Conservation (phyloP, 768 basidiomycete species). For the Phanerodontia chrysosporium region DNA sequence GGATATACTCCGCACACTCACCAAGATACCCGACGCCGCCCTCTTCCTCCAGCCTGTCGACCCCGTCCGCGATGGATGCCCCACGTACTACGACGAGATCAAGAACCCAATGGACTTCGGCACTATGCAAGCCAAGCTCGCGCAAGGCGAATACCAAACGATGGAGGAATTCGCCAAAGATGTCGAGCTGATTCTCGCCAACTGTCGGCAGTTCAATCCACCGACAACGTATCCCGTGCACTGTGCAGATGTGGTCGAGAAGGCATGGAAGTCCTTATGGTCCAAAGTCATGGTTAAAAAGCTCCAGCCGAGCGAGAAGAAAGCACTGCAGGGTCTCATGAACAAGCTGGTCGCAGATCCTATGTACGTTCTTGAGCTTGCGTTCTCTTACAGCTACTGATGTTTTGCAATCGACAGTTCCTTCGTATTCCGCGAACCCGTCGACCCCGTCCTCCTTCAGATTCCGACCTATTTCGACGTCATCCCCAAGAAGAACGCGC, state of each 20-base stretch:
- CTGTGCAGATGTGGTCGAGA: constrained; percentile 73
- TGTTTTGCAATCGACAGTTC: constrained; percentile 37
- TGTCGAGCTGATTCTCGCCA: constrained; percentile 76
- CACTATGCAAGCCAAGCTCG: constrained; percentile 70
- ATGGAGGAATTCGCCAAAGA: constrained; percentile 84
- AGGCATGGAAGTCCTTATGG: constrained; percentile 83
- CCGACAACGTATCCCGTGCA: constrained; percentile 68
- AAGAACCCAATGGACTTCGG: constrained; percentile 90
- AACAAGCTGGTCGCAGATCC: constrained; percentile 65
- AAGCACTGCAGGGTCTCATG: constrained; percentile 67
- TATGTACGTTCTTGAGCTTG: constrained; percentile 39
- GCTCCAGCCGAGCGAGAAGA: constrained; percentile 76
- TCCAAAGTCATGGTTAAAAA: constrained; percentile 66
- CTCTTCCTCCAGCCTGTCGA: constrained; percentile 86
- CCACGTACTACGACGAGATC: constrained; percentile 95
- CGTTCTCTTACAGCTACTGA: neutral
- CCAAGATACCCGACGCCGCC: constrained; percentile 58
- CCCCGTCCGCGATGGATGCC: constrained; percentile 77
- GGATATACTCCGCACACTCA: constrained; percentile 58
- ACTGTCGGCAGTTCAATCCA: constrained; percentile 92
- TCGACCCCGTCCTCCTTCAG: constrained; percentile 79
- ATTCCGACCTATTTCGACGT: constrained; percentile 89
- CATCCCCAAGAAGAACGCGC: constrained; percentile 79
- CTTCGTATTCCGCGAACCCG: constrained; percentile 77
- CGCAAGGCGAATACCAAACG: constrained; percentile 60